Percentiles rank a stretch among this genome's conserved stretches.
Conservation (phyloP, 768 basidiomycete genomes). For the Rhodosporidiobolus odoratus region DNA sequence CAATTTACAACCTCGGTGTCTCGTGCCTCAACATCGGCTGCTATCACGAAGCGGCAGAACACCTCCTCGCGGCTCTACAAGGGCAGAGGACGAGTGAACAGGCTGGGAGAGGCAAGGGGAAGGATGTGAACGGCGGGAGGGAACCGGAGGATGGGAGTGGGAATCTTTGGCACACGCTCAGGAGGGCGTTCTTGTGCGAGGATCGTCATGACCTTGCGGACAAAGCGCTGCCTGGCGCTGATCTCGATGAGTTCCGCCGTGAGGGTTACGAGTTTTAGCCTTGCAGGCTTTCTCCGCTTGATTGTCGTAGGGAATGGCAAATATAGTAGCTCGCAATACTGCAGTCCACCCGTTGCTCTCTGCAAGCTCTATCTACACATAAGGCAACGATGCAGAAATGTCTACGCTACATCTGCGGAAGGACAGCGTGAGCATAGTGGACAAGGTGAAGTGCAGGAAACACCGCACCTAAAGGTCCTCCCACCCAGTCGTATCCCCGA, state of each 20-base stretch:
- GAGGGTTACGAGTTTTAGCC: constrained; percentile 82
- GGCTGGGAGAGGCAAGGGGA: constrained; percentile 12
- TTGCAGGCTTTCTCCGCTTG: background rate
- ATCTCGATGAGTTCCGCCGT: constrained; percentile 66
- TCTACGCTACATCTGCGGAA: background rate
- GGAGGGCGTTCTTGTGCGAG: constrained; percentile 73
- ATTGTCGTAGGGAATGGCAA: background rate
- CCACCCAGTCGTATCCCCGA: constrained; percentile 12
- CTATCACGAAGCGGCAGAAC: constrained; percentile 90
- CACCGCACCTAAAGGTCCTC: constrained; percentile 7
- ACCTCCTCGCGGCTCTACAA: constrained; percentile 77
- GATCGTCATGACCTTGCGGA: constrained; percentile 77
- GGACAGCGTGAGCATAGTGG: background rate
- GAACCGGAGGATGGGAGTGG: constrained; percentile 66
- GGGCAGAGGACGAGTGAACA: constrained; percentile 53
- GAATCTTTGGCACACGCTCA: constrained; percentile 83
- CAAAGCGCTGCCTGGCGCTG: constrained; percentile 59
- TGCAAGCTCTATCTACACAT: too few species aligned
- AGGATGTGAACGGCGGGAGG: constrained; percentile 9
- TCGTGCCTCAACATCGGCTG: constrained; percentile 96
- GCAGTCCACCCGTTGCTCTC: too few species aligned
- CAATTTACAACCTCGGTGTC: constrained; percentile 96
- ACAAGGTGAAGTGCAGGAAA: background rate
- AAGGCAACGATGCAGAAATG: too few species aligned
- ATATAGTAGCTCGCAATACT: background rate